Base-by-base conservation (phyloP, 192 early-diverging fungal genomes). In the Dissophora globulifera region DNA sequence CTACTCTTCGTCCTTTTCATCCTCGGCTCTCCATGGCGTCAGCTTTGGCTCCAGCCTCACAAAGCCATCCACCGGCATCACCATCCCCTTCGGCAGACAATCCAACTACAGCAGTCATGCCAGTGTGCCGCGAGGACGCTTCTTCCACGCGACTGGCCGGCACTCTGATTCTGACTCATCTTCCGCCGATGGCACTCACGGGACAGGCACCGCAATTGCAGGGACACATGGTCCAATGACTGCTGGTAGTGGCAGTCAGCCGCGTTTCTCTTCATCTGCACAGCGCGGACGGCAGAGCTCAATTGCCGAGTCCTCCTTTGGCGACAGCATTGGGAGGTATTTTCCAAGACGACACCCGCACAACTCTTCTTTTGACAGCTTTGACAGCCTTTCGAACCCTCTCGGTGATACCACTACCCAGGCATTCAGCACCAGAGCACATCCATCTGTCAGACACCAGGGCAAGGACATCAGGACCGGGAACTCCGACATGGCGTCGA, bases 241-340 rank as follows among this genome's bases (percentile, higher is more conserved):
- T 32, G 45, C 51, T 3, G 33, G 25, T 22, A 55, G 63, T 15
- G 13, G 19, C 32, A 66, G 42, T 35, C 53, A 67, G 16, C 38
- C 54, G 0, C 53, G 42, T n/a, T 20, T 9, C 3, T 22, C 61
- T 10, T n/a, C n/a, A n/a, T 26, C 30, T n/a, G 43, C 32, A 20
- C 68, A 70, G 2, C 58, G 41, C 22, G 27, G 51, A 6, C 58
- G 68, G 29, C 58, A 70, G 30, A 23, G 13, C 51, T 70, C 68
- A 15, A 27, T 56, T 15, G 45, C 68, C 13, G 68, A 70, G 17
- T 70, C 68, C 0, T 70, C 68, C 0, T 70, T 70, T 55, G 68
- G 68, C 4, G 68, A 70, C 6, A 57, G 64, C 38, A 67, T 78
- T 26, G 58, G 59, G 22, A 50, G 75, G 19, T 78, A 55, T 40